phyloP scores from a whole-genome alignment of 1,139 yeast genomes.

The Sugiyamaella neomexicana region DNA sequence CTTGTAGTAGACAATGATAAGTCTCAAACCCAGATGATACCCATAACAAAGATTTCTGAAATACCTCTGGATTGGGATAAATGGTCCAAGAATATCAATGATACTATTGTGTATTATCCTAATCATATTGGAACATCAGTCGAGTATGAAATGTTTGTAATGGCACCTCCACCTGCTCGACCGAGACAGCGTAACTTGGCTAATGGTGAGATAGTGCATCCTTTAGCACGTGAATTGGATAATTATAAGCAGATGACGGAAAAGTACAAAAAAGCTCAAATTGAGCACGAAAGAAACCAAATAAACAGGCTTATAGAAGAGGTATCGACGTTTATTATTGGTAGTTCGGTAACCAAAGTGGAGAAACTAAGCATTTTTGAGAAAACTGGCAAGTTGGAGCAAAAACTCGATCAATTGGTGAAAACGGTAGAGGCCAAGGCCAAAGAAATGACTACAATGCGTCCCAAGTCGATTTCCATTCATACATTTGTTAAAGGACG shows the following conservation, averaged over 20 bases:
- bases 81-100: slow-evolving; percentile 5
- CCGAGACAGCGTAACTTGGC: slow-evolving; percentile 25
- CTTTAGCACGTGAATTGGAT: slow-evolving; percentile 22
- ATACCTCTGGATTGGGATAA: background rate
- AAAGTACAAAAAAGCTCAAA: slow-evolving; percentile 17
- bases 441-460: background rate
- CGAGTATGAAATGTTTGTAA: slow-evolving; percentile 21
- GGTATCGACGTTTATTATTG: slow-evolving; percentile 28
- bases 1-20: too few relatives aligned
- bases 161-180: slow-evolving; percentile 25
- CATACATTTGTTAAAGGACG: background rate
- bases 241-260: slow-evolving; percentile 18
- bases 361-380: slow-evolving; percentile 31
- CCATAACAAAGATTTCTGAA: too few relatives aligned
- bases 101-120: slow-evolving; percentile 20
- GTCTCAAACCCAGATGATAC: too few relatives aligned
- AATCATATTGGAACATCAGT: slow-evolving; percentile 28
- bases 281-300: slow-evolving; percentile 22
- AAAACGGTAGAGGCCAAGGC: background rate
- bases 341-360: slow-evolving; percentile 24
- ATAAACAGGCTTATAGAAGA: slow-evolving; percentile 26
- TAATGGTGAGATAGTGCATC: slow-evolving; percentile 22
- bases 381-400: slow-evolving; percentile 23
- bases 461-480: background rate
- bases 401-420: slow-evolving; percentile 16